Base-by-base conservation (phyloP, 768 basidiomycete species). In the Hemileccinum impolitum region DNA sequence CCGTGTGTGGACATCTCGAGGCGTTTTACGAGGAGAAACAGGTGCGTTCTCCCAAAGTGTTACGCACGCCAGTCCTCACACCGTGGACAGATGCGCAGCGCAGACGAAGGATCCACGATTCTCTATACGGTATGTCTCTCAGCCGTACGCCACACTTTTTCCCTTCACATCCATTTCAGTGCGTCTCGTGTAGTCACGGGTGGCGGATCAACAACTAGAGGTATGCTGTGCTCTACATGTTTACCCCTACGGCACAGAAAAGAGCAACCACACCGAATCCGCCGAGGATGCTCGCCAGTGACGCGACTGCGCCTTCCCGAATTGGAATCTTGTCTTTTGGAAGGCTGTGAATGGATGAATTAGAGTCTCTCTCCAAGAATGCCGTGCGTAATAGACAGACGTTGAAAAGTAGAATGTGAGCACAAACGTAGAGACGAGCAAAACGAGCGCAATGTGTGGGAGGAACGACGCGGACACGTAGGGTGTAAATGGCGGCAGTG, bases 101-200 rank as follows among this genome's bases (percentile, higher is more conserved):
- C 91, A 34, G 94, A 95, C 68, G 94, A 95, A 75, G 94, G 94
- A 3, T 90, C 90, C 28, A 96, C 93, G 12, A 84, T 94, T 59
- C 85, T 95, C 66, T 96, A 94, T 68, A 91, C 85, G n/a, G 93
- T 93, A 64, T 52, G 87, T 75, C 28, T 75, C 28, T 53, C 42
- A 14, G n/a, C 30, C 13, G 5, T 38, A 13, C 48, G n/a, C 21
- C 41, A 37, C 26, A 42, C 43, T 32, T 25, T 15, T 28, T 23
- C 0, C 50, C 21, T 6, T 35, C 43, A 54, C 56, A 21, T 51
- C 49, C 31, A 9, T 30, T 36, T 36, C 62, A 91, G 90, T 91
- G 88, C 51, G 78, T 75, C 26, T 75, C 78, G 43, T 90, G 88
- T 76, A 82, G 82, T 62, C 79, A 87, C 55, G 86, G 86, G 36